Percentiles rank a stretch among this genome's conserved stretches.
phyloP scores from a whole-genome alignment of 371 early-diverging fungal genomes.

The Mucor sp. region DNA sequence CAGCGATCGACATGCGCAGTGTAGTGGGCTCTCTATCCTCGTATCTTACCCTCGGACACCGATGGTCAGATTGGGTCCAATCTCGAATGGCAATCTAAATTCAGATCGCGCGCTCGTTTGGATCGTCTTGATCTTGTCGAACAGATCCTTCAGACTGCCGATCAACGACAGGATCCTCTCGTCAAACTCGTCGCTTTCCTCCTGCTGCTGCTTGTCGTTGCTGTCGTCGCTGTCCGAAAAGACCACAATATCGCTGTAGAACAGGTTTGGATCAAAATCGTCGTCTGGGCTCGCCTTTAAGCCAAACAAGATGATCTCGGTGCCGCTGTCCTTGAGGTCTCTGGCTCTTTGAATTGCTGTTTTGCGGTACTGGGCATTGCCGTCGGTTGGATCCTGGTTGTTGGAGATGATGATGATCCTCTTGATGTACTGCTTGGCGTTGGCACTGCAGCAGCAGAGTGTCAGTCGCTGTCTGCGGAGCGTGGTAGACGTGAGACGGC shows the following conservation, averaged over 20 bases:
- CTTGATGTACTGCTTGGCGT: slow-evolving; percentile 52
- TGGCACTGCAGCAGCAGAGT: slow-evolving; percentile 25
- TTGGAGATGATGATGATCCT: slow-evolving; percentile 72
- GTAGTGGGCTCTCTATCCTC: neutral
- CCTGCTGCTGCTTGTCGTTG: too few relatives aligned
- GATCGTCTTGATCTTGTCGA: neutral
- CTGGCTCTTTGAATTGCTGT: slow-evolving; percentile 63
- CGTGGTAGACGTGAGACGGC: neutral
- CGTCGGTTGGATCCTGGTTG: slow-evolving; percentile 62
- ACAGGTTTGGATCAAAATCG: slow-evolving; percentile 43
- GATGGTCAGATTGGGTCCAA: slow-evolving; percentile 3
- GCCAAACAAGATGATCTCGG: slow-evolving; percentile 61
- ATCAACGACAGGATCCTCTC: neutral
- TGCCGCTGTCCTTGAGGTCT: slow-evolving; percentile 55
- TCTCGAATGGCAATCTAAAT: slow-evolving; percentile 20
- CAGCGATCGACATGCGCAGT: neutral
- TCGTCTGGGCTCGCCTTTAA: slow-evolving; percentile 36
- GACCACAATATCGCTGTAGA: slow-evolving; percentile 42
- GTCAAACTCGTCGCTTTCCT: neutral
- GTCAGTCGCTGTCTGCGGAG: neutral
- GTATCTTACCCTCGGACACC: slow-evolving; percentile 12
- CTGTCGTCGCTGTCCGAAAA: neutral
- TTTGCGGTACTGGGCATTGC: slow-evolving; percentile 44
- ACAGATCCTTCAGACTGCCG: neutral
- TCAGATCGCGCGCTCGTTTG: slow-evolving; percentile 8